Evolutionary conservation across 768 basidiomycete genomes (phyloP), one percentile per base, ranked within the genome.

Genomic region (Hortiboletus campestris): DNA sequence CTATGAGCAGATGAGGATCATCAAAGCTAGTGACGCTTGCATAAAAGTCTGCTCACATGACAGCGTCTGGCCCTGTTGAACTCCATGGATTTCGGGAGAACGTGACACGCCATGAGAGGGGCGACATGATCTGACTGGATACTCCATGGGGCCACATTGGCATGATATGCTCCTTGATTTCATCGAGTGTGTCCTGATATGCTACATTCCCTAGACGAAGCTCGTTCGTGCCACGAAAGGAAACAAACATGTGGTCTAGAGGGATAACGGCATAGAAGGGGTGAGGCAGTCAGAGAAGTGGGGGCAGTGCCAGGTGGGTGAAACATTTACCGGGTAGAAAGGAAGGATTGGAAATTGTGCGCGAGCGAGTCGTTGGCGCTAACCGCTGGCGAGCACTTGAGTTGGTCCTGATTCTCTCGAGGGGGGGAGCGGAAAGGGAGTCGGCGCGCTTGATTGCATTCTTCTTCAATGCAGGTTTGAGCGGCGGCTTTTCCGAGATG

Each of bases 61-160:
- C 65, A 9, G 74, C 74, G 34, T 87, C 80, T 20, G 75, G 72
- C 3, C 85, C 86, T 40, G 73, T 74, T 58, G 83, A 74, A 45
- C 76, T 79, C 89, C 89, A 91, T 5, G 89, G 89, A n/a, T 77
- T 74, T 57, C 82, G 82, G 55, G 75, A 73, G 60, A 91, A 89
- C 17, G 75, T 78, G n/a, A 87, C 80, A 40, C 78, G 79, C 80
- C 85, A 88, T n/a, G 70, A 60, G 34, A 70, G 60, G 22, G 59
- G 75, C 70, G 62, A 78, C 67, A 49, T 77, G 74, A 40, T 68
- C 60, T 56, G 76, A 64, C 39, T 75, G 63, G 57, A 78, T 43
- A 85, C 70, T 1, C 89, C 88, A n/a, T 81, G 78, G 22, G 80
- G 80, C 89, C 89, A 91, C 65, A 85, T 72, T 14, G 80, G 79